phyloP scores from a whole-genome alignment of 2,329 filamentous ascomycete genomes.

The Trichoderma gracile region DNA sequence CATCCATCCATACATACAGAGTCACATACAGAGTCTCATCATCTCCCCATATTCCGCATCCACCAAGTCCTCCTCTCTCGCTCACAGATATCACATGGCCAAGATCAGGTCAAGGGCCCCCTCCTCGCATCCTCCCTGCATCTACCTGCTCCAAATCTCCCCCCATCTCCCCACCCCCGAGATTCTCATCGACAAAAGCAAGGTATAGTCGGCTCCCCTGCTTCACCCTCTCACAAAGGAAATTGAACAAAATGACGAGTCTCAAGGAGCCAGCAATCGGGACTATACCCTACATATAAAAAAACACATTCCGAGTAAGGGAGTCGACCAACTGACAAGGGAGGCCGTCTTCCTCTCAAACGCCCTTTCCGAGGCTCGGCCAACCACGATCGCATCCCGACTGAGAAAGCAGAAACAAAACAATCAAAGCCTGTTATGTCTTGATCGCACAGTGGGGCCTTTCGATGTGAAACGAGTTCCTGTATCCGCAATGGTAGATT shows the following conservation, averaged over 20 bases:
- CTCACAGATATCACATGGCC: neutral
- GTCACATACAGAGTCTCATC: neutral
- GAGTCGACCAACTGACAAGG: neutral
- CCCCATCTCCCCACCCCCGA: no score
- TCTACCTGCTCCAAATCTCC: no score
- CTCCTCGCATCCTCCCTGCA: no score
- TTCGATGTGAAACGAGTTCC: neutral
- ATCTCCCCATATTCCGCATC: neutral
- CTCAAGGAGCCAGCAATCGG: neutral
- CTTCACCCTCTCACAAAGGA: neutral
- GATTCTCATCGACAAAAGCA: neutral
- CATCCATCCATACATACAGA: conserved; percentile 18
- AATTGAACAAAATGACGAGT: conserved; percentile 17
- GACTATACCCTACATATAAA: neutral
- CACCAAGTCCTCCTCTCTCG: neutral
- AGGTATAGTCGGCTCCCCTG: neutral
- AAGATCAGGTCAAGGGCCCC: no score
- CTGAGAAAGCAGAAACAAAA: no score
- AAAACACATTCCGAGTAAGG: conserved; percentile 6
- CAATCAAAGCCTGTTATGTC: conserved; percentile 10
- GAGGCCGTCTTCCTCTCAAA: conserved; percentile 25
- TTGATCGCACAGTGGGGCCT: neutral
- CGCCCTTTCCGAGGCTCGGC: conserved; percentile 29
- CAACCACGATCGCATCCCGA: conserved; percentile 19
- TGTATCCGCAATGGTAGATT: neutral